Evolutionary conservation across 2,329 filamentous ascomycete genomes (phyloP).

Genomic region (Clonostachys sp.): DNA sequence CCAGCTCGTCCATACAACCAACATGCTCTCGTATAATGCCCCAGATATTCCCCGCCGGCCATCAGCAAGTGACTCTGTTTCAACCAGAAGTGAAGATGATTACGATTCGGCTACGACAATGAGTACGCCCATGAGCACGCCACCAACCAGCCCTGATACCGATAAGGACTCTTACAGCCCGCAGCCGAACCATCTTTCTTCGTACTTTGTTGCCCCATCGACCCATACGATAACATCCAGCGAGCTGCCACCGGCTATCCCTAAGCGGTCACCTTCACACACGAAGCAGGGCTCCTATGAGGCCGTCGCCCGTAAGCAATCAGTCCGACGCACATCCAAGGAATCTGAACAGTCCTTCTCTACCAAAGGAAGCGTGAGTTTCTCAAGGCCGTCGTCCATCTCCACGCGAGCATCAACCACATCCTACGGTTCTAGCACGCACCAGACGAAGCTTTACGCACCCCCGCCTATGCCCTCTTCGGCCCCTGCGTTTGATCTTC

Average conservation of each 20-base stretch:
- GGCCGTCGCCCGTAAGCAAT: constrained; percentile 62
- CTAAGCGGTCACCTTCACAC: constrained; percentile 76
- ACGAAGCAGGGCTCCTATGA: constrained; percentile 81
- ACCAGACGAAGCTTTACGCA: constrained; percentile 14
- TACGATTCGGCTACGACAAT: constrained; percentile 55
- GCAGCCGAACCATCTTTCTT: constrained; percentile 62
- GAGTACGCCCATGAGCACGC: constrained; percentile 47
- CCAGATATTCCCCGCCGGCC: constrained; percentile 65
- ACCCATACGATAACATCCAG: constrained; percentile 16
- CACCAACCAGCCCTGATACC: constrained; percentile 66
- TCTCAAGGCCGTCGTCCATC: constrained; percentile 53
- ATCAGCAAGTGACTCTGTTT: constrained; percentile 44
- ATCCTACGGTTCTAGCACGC: constrained; percentile 27
- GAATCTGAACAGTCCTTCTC: constrained; percentile 48
- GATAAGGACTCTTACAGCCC: constrained; percentile 40
- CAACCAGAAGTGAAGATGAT: constrained; percentile 59
- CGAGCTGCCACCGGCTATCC: constrained; percentile 60
- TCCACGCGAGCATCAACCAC: constrained; percentile 46
- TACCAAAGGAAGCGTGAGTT: constrained; percentile 50
- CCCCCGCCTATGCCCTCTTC: constrained; percentile 22
- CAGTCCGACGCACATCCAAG: constrained; percentile 54
- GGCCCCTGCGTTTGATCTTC: constrained; percentile 15
- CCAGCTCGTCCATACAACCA: constrained; percentile 87
- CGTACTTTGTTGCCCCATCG: constrained; percentile 55
- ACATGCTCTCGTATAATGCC: constrained; percentile 92